A percentile compares a stretch with the other conserved stretches of the same genome.
Evolutionary conservation across 805 yeast genomes (phyloP).

Genomic region (Lachancea nothofagi): DNA sequence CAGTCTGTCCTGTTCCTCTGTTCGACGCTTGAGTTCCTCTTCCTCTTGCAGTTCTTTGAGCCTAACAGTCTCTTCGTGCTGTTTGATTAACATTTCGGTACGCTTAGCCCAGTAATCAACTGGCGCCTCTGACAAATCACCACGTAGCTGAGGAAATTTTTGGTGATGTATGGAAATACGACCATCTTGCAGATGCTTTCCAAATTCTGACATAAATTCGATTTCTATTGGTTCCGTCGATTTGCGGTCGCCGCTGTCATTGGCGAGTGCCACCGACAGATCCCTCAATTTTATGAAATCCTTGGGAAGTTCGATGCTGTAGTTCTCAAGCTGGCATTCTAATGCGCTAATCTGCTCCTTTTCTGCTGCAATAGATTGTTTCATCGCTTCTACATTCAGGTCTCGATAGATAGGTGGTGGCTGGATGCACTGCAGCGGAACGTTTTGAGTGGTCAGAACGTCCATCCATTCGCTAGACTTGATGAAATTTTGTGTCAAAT

Average conservation of each 20-base stretch:
- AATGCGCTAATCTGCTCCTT: conserved; percentile 11
- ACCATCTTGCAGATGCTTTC: conserved; percentile 16
- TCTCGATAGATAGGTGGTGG: conserved; percentile 15
- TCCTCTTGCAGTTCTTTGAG: conserved; percentile 10
- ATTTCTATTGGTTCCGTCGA: not conserved
- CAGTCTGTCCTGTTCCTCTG: conserved; percentile 13
- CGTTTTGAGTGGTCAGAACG: conserved; percentile 21
- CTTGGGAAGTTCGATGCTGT: not conserved
- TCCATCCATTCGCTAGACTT: conserved; percentile 21
- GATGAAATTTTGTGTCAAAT: conserved; percentile 24
- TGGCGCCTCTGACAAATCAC: conserved; percentile 27
- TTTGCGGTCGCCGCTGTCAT: not conserved
- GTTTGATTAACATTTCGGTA: conserved; percentile 10
- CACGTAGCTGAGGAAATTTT: conserved; percentile 18
- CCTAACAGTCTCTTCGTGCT: conserved; percentile 10
- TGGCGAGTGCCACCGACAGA: not conserved
- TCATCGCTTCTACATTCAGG: conserved; percentile 11
- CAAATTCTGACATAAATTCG: conserved; percentile 8
- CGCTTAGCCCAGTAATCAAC: conserved; percentile 28
- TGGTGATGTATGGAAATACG: conserved; percentile 17
- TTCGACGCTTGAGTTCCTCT: conserved; percentile 13
- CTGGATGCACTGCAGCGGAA: conserved; percentile 20
- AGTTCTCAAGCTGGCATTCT: not conserved
- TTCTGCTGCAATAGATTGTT: conserved; percentile 13
- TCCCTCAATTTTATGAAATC: not conserved